Conservation (phyloP, 306 rosid species). For the Phaseolus lunatus region DNA sequence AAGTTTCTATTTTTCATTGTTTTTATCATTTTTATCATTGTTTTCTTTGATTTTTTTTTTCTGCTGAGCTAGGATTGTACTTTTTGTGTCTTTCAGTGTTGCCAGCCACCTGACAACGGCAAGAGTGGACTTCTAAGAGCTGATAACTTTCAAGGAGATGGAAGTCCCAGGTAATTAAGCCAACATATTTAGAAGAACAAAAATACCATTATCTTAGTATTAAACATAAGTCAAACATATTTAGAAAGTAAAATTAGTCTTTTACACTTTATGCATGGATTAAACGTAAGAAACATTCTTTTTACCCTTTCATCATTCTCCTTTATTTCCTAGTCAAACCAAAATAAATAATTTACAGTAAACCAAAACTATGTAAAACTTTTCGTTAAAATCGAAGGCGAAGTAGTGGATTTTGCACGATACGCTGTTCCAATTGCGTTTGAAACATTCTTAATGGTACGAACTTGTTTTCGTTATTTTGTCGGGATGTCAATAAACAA, state of each 20-base stretch:
- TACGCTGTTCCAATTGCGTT: no score
- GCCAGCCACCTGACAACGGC: slow-evolving; percentile 60
- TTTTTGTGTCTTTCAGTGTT: slow-evolving; percentile 55
- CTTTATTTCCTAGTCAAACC: no score
- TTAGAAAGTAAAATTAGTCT: no score
- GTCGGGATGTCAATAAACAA: not conserved
- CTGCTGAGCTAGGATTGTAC: slow-evolving; percentile 16
- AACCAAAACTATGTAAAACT: no score
- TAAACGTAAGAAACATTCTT: no score
- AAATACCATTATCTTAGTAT: not conserved
- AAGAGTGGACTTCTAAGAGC: slow-evolving; percentile 68
- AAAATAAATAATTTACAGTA: no score
- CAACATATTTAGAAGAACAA: not conserved
- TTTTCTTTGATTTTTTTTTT: not conserved
- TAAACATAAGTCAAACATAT: no score
- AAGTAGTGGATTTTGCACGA: no score
- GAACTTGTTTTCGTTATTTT: not conserved
- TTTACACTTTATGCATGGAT: no score
- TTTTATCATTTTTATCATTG: not conserved
- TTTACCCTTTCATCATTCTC: no score
- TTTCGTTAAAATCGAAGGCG: no score
- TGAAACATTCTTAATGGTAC: no score
- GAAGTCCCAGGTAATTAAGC: slow-evolving; percentile 46
- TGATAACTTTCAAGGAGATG: slow-evolving; percentile 55
- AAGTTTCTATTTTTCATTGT: not conserved